phyloP scores from a whole-genome alignment of 805 yeast genomes.

The Ogataea ganodermae region DNA sequence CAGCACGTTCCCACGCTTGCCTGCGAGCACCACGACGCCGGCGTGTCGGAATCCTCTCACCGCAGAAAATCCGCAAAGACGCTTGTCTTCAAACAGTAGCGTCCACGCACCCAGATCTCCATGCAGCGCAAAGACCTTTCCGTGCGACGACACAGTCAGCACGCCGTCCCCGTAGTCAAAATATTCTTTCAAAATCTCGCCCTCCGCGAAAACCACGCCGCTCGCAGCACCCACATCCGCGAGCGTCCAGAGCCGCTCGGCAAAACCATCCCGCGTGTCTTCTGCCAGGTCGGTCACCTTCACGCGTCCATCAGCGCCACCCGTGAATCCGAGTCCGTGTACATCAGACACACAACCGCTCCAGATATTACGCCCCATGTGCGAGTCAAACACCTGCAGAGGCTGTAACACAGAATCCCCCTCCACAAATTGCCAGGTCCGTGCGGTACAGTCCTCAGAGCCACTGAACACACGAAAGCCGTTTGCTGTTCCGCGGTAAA shows the following conservation, averaged over 20 bases:
- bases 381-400: slow-evolving; percentile 59
- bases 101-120: slow-evolving; percentile 32
- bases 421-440: slow-evolving; percentile 64
- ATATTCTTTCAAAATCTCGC: slow-evolving; percentile 65
- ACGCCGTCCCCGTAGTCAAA: slow-evolving; percentile 48
- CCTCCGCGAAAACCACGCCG: slow-evolving; percentile 36
- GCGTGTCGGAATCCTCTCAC: slow-evolving; percentile 26
- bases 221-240: slow-evolving; percentile 36
- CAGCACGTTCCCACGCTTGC: slow-evolving; percentile 45
- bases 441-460: slow-evolving; percentile 84
- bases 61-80: slow-evolving; percentile 31
- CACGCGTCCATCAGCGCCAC: slow-evolving; percentile 92
- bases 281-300: slow-evolving; percentile 57
- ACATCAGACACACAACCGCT: slow-evolving; percentile 58
- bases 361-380: slow-evolving; percentile 89
- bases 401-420: slow-evolving; percentile 41
- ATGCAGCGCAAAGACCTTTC: slow-evolving; percentile 46
- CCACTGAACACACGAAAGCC: slow-evolving; percentile 54
- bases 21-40: slow-evolving; percentile 30
- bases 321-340: slow-evolving; percentile 63
- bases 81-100: slow-evolving; percentile 27
- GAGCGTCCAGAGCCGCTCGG: slow-evolving; percentile 32
- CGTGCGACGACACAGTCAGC: slow-evolving; percentile 60
- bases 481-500: slow-evolving; percentile 41
- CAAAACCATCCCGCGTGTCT: slow-evolving; percentile 33